A percentile compares a stretch with the other conserved stretches of the same genome.
phyloP scores from a whole-genome alignment of 306 rosid genomes.

The Casuarina cunninghamiana region DNA sequence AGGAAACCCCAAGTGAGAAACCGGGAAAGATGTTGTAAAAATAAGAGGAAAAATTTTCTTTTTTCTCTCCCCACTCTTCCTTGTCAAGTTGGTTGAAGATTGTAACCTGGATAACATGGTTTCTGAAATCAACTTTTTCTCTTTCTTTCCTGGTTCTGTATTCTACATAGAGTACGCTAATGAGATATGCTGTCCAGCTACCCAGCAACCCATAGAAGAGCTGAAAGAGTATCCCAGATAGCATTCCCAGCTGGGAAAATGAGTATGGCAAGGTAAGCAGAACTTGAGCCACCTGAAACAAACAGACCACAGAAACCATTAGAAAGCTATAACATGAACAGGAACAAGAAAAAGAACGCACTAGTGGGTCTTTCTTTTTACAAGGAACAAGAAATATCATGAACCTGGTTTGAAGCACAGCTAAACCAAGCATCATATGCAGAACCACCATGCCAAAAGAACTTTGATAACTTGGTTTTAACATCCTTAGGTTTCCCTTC shows the following conservation, averaged over 20 bases:
- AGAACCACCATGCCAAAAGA: constrained; percentile 97
- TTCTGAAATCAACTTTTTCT: constrained; percentile 90
- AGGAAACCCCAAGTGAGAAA: constrained; percentile 30
- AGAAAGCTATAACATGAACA: neutral
- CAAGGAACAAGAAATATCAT: too few relatives aligned
- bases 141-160: constrained; percentile 96
- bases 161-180: constrained; percentile 86
- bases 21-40: neutral
- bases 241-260: constrained; percentile 93
- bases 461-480: constrained; percentile 60
- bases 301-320: neutral
- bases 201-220: constrained; percentile 87
- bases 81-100: neutral
- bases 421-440: constrained; percentile 99
- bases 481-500: constrained; percentile 61
- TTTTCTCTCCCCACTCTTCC: too few relatives aligned
- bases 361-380: neutral
- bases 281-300: constrained; percentile 89
- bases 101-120: constrained; percentile 88
- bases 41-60: neutral
- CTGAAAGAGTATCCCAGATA: constrained; percentile 88
- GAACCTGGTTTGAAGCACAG: constrained; percentile 97
- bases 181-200: constrained; percentile 98
- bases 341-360: neutral
- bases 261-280: constrained; percentile 95